Percentiles rank a stretch among this genome's conserved stretches.
Conservation (phyloP, 2,329 filamentous ascomycete species). For the Fusarium sp. region DNA sequence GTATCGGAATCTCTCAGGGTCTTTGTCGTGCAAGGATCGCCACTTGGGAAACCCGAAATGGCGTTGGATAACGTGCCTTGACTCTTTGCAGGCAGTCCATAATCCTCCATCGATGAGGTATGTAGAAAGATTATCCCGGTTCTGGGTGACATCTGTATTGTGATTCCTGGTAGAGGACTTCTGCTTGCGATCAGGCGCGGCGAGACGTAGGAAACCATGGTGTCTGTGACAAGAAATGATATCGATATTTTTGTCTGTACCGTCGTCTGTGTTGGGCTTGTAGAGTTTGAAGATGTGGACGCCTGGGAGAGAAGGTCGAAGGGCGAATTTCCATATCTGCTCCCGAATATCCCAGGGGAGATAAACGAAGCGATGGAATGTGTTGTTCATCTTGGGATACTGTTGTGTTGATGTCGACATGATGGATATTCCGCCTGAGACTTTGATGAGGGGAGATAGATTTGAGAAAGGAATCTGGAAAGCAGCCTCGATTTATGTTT, state of each 20-base stretch:
- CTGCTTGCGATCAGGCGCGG: background rate
- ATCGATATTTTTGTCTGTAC: background rate
- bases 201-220: background rate
- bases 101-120: background rate
- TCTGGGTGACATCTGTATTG: background rate
- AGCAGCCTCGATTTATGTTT: background rate
- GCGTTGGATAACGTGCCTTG: background rate
- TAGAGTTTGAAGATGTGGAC: background rate
- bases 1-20: background rate
- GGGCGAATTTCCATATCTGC: background rate
- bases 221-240: background rate
- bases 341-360: background rate
- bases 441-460: background rate
- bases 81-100: background rate
- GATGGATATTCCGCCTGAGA: background rate
- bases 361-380: background rate
- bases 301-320: background rate
- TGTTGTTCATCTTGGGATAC: background rate
- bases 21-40: background rate
- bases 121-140: background rate
- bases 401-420: background rate
- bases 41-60: background rate
- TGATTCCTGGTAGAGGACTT: background rate
- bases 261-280: background rate
- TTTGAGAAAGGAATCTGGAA: background rate